phyloP scores from a whole-genome alignment of 2,329 filamentous ascomycete genomes.

The Sordariomycetes sp. region DNA sequence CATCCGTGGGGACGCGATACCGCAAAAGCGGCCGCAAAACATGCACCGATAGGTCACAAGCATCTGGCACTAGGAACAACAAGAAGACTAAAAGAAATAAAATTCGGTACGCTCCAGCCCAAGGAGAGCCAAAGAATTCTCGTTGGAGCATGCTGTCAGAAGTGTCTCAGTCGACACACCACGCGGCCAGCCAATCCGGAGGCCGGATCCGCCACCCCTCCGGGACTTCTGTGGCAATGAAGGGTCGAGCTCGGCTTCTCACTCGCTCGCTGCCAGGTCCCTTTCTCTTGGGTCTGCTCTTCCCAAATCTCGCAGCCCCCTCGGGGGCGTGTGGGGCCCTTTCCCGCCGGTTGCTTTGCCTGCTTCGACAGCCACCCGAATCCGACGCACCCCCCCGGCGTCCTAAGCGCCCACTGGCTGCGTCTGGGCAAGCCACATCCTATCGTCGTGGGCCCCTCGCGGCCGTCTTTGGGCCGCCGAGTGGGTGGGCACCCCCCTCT shows the following conservation, averaged over 20 bases:
- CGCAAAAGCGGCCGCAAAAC: background rate
- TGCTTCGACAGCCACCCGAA: background rate
- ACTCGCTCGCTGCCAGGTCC: background rate
- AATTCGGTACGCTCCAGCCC: background rate
- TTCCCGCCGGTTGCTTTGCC: background rate
- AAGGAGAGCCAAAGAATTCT: background rate
- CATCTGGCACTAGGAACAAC: background rate
- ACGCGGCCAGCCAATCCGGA: background rate
- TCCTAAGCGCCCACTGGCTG: slow-evolving; percentile 5
- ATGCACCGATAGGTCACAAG: background rate
- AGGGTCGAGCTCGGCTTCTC: background rate
- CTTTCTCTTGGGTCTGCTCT: background rate
- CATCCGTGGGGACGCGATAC: background rate
- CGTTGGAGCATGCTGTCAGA: background rate
- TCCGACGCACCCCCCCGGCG: background rate
- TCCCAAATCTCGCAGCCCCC: background rate
- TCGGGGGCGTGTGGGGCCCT: background rate
- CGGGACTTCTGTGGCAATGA: slow-evolving; percentile 1
- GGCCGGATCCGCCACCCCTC: slow-evolving; percentile 1
- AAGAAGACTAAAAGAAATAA: background rate
- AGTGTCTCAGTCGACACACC: slow-evolving; percentile 1
- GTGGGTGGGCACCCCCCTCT: background rate
- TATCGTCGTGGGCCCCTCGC: slow-evolving; percentile 1
- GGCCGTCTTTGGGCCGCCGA: background rate
- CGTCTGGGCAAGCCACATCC: background rate